A percentile compares a stretch with the other conserved stretches of the same genome.
Conservation (phyloP, 2,329 filamentous ascomycete genomes). For the Bipolaris gigantea region DNA sequence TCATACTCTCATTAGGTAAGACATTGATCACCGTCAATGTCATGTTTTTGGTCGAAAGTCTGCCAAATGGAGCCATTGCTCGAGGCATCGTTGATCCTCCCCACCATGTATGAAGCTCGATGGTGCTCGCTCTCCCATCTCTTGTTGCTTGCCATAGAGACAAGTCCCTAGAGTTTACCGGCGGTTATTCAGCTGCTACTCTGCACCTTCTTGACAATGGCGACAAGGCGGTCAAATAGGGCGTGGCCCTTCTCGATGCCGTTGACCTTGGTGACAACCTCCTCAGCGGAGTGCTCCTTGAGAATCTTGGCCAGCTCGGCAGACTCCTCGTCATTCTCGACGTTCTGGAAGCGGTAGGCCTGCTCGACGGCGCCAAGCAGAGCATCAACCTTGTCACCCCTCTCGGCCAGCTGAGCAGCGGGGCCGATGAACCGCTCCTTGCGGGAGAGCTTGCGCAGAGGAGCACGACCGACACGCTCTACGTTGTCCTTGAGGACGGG, state of each 20-base stretch:
- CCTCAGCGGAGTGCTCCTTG: constrained; percentile 69
- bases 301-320: constrained; percentile 83
- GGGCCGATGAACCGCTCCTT: constrained; percentile 97
- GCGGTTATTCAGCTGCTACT: constrained; percentile 22
- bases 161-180: constrained; percentile 17
- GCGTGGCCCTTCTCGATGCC: constrained; percentile 77
- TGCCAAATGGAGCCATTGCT: constrained; percentile 7
- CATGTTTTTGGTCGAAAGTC: constrained; percentile 3
- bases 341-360: constrained; percentile 93
- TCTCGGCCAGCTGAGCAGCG: constrained; percentile 84
- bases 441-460: constrained; percentile 87
- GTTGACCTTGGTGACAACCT: constrained; percentile 78
- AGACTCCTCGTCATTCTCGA: constrained; percentile 89
- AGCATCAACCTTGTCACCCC: constrained; percentile 69
- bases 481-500: constrained; percentile 89
- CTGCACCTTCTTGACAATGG: constrained; percentile 83
- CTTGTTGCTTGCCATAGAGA: not conserved
- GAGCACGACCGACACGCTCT: constrained; percentile 92
- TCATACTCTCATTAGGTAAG: constrained; percentile 21
- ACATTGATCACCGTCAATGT: constrained; percentile 14
- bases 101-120: constrained; percentile 3
- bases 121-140: constrained; percentile 4
- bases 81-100: constrained; percentile 13
- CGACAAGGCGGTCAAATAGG: constrained; percentile 73
- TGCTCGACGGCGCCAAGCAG: constrained; percentile 86